These are phyloP conservation scores for Wickerhamiella domercqiae DNA, from an alignment of 805 yeast genomes.

Conservation along the genomic window DNA sequence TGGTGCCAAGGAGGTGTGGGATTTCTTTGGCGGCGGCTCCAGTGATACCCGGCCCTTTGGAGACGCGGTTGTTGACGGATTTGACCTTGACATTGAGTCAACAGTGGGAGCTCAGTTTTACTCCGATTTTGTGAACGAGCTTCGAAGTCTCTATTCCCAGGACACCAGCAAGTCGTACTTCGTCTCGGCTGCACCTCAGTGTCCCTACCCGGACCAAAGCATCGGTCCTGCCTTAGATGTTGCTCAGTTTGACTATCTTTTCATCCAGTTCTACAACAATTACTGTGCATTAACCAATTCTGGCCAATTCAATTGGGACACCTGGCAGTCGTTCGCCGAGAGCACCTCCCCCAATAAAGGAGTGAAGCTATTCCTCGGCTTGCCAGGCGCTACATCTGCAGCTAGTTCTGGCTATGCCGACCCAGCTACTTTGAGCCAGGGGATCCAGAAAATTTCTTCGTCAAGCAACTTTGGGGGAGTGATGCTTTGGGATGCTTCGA, in stretches of 20 bases:
- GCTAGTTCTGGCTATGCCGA: constrained; percentile 42
- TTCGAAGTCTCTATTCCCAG: constrained; percentile 29
- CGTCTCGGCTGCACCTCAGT: constrained; percentile 85
- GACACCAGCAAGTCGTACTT: constrained; percentile 47
- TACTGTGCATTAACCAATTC: constrained; percentile 33
- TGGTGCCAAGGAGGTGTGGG: constrained; percentile 41
- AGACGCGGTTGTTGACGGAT: constrained; percentile 66
- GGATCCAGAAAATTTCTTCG: constrained; percentile 18
- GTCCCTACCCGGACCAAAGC: constrained; percentile 68
- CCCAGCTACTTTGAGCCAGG: constrained; percentile 21
- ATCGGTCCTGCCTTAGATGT: constrained; percentile 44
- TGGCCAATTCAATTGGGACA: constrained; percentile 45
- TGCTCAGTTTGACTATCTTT: constrained; percentile 62
- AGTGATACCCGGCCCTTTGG: constrained; percentile 42
- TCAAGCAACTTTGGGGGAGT: constrained; percentile 48
- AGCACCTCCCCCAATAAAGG: constrained; percentile 47
- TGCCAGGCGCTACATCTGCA: constrained; percentile 45
- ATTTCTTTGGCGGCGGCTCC: constrained; percentile 37
- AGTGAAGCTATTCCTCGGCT: constrained; percentile 57
- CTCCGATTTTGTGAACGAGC: constrained; percentile 38
- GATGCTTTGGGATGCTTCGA: constrained; percentile 75
- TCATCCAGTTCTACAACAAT: constrained; percentile 83
- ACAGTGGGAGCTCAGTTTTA: constrained; percentile 43
- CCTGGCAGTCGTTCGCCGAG: constrained; percentile 55
- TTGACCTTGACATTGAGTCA: constrained; percentile 59